Evolutionary conservation across 2,329 filamentous ascomycete genomes (phyloP).

Genomic region (Volutella citrinella): DNA sequence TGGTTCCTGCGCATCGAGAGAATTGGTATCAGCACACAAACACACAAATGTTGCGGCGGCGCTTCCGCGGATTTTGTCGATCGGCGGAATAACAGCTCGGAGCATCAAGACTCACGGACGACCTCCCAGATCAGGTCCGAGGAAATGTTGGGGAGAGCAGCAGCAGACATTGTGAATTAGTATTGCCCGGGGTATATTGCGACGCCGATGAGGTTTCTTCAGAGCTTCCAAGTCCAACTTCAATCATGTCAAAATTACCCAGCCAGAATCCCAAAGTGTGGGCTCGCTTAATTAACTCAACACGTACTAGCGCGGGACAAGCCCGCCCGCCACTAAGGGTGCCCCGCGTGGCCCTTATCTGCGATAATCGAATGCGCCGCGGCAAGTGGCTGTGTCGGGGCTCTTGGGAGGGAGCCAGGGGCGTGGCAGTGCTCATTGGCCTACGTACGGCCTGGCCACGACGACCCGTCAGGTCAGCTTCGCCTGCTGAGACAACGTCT

Average conservation of each 20-base stretch:
- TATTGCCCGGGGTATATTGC: slow-evolving; percentile 27
- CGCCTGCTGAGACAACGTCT: slow-evolving; percentile 17
- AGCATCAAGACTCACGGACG: slow-evolving; percentile 81
- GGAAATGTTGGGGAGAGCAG: slow-evolving; percentile 70
- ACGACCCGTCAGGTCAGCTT: slow-evolving; percentile 21
- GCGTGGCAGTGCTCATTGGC: too few species aligned
- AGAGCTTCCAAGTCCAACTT: slow-evolving; percentile 18
- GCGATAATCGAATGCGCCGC: slow-evolving; percentile 16
- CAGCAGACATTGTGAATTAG: slow-evolving; percentile 52
- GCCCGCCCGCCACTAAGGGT: too few species aligned
- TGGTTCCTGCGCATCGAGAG: slow-evolving; percentile 61
- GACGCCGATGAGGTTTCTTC: slow-evolving; percentile 32
- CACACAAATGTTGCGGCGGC: slow-evolving; percentile 18
- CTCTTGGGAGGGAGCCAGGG: slow-evolving; percentile 14
- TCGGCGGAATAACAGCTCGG: too few species aligned
- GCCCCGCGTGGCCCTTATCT: slow-evolving; percentile 18
- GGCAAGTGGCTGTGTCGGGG: slow-evolving; percentile 20
- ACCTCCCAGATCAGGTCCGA: slow-evolving; percentile 93
- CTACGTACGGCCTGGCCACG: too few species aligned
- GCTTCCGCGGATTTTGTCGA: too few species aligned
- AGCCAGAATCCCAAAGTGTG: slow-evolving; percentile 35
- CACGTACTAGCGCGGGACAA: slow-evolving; percentile 25
- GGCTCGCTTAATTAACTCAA: slow-evolving; percentile 31
- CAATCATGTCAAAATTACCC: slow-evolving; percentile 22
- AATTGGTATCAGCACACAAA: too few species aligned